Percentiles rank a stretch among this genome's conserved stretches.
Conservation (phyloP, 345 rosid species). For the Eucalyptus regnans region DNA sequence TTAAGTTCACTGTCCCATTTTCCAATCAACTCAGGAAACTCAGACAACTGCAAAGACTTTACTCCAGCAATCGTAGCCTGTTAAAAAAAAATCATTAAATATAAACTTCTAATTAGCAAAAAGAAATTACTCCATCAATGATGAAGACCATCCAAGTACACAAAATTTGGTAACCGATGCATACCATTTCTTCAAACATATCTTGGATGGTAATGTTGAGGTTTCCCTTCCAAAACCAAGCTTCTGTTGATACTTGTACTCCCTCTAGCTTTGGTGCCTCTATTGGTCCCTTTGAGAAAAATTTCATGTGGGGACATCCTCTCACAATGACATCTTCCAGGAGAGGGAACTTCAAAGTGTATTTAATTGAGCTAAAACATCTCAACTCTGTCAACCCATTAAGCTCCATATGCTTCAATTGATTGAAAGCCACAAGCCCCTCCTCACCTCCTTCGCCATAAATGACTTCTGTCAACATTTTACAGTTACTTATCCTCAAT, state of each 20-base stretch:
- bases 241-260: not conserved
- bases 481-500: not conserved
- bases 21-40: not conserved
- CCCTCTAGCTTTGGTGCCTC: fast-evolving
- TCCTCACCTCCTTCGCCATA: not conserved
- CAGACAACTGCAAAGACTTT: fast-evolving
- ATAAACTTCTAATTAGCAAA: not conserved
- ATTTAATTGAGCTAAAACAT: not conserved
- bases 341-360: not conserved
- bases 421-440: not conserved
- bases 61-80: not conserved
- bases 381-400: not conserved
- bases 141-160: not conserved
- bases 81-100: not conserved
- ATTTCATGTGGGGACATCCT: fast-evolving
- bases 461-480: not conserved
- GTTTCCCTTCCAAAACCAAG: not conserved
- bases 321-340: not conserved
- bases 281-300: not conserved
- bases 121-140: not conserved
- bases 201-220: not conserved
- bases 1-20: not conserved
- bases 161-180: fast-evolving
- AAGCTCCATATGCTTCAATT: not conserved
- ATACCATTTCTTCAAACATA: not conserved